A percentile compares a stretch with the other conserved stretches of the same genome.
phyloP scores from a whole-genome alignment of 371 early-diverging fungal genomes.

The Mortierella sp. region DNA sequence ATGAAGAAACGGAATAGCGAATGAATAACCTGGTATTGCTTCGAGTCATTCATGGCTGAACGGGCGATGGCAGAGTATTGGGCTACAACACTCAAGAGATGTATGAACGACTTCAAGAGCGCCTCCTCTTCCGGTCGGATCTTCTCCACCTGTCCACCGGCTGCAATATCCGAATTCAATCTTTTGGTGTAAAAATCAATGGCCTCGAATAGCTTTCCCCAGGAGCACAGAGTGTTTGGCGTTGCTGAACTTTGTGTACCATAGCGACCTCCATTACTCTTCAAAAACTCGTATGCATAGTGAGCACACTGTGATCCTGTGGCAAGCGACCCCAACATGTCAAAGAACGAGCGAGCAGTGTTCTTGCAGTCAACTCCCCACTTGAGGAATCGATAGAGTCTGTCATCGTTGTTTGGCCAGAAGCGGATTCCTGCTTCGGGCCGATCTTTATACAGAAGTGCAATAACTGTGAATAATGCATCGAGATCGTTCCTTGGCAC shows the following conservation, averaged over 20 bases:
- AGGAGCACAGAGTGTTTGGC: conserved; percentile 68
- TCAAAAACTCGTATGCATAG: conserved; percentile 71
- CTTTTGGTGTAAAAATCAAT: conserved; percentile 64
- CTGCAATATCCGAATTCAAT: conserved; percentile 22
- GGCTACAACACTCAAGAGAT: conserved; percentile 73
- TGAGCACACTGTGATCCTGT: conserved; percentile 72
- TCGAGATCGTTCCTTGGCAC: conserved; percentile 71
- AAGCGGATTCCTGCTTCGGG: conserved; percentile 83
- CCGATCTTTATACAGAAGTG: conserved; percentile 77
- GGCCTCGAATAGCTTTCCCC: conserved; percentile 70
- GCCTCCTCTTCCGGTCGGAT: conserved; percentile 73
- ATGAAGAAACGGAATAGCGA: conserved; percentile 80
- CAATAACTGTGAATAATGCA: conserved; percentile 75
- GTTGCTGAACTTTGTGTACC: conserved; percentile 51
- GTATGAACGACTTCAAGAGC: conserved; percentile 74
- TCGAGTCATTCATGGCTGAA: conserved; percentile 68
- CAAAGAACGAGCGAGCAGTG: conserved; percentile 73
- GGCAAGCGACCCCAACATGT: conserved; percentile 82
- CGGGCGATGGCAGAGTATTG: conserved; percentile 73
- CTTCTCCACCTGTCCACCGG: conserved; percentile 46
- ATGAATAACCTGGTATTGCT: conserved; percentile 68
- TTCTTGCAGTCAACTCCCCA: conserved; percentile 76
- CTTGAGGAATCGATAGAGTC: conserved; percentile 78
- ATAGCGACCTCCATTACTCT: conserved; percentile 58
- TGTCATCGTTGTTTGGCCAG: conserved; percentile 74